Evolutionary conservation across 2,329 filamentous ascomycete genomes (phyloP), one percentile per base, ranked within the genome.

Genomic region (Lasiodiplodia sp.): DNA sequence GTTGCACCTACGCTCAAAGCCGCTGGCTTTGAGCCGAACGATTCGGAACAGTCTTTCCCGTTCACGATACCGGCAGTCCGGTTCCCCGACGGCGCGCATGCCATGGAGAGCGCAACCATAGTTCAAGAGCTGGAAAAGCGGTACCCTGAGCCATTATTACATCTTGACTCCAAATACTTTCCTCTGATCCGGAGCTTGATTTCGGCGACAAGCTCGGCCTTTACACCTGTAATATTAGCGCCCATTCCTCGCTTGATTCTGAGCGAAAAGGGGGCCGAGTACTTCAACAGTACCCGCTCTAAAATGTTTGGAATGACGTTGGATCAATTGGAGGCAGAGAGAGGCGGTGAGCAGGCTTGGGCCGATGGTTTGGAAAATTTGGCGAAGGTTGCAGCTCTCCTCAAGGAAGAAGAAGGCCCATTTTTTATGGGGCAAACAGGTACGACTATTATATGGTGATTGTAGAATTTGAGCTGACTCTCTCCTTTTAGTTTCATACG

Each of bases 101-200:
- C 90, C 8, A 91, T 89, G 86, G 89, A 92, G 74, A 91, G 88
- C 1, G 81, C 79, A 70, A 78, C 79, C 52, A 93, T 93, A 70
- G 88, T 86, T 16, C 72, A 79, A 18, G 81, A 81, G n/a, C 82
- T 93, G 40, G 90, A 93, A 73, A 78, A 83, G 64, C 78, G 80
- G 0, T 82, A 91, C 71, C 90, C 90, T 0, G 78, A 81, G n/a
- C 44, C 44, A 47, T 47, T 14, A 6, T 16, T 47, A 2, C 44
- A 47, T n/a, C n/a, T 47, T 6, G 44, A 47, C 44, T 47, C 44
- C 6, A 47, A 47, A 10, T 47, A 47, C 44, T 47, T 47, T n/a
- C 44, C 44, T 47, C 44, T 47, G 44, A n/a, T 47, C 14, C 44
- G 14, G 44, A n/a, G n/a, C n/a, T 47, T 47, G n/a, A 47, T 47